Conservation (phyloP, 2,329 filamentous ascomycete genomes). For the Colletotrichum sp. region DNA sequence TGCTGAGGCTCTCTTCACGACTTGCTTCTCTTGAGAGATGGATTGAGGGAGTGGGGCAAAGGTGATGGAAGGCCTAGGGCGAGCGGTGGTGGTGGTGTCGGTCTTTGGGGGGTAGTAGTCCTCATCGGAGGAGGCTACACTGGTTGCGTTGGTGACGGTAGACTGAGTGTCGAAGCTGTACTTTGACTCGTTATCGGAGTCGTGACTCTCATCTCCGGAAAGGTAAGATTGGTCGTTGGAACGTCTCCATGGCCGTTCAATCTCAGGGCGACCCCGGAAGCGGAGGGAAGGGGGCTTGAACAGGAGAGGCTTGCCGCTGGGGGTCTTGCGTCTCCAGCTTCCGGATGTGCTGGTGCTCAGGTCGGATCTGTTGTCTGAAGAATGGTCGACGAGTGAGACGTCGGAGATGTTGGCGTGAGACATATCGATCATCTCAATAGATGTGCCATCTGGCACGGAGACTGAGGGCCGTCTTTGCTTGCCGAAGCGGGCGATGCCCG, state of each 20-base stretch:
- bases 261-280: conserved; percentile 10
- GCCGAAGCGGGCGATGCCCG: conserved; percentile 1
- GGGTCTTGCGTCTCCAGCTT: not conserved
- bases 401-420: conserved; percentile 21
- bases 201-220: conserved; percentile 18
- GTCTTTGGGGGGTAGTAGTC: conserved; percentile 4
- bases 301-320: conserved; percentile 4
- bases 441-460: conserved; percentile 15
- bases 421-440: conserved; percentile 10
- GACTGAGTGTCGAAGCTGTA: conserved; percentile 18
- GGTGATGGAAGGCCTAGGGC: not conserved
- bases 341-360: conserved; percentile 11
- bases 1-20: not conserved
- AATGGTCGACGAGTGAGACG: conserved; percentile 10
- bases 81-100: not conserved
- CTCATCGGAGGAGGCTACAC: conserved; percentile 12
- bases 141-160: conserved; percentile 21
- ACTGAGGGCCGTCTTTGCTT: conserved; percentile 15
- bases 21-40: not conserved
- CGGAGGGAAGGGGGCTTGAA: conserved; percentile 21
- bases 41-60: not conserved
- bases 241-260: conserved; percentile 13
- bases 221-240: not conserved
- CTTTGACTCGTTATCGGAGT: conserved; percentile 21
- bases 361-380: conserved; percentile 10